Conservation (phyloP, 2,329 filamentous ascomycete species). For the Aspergillus costaricaensis region DNA sequence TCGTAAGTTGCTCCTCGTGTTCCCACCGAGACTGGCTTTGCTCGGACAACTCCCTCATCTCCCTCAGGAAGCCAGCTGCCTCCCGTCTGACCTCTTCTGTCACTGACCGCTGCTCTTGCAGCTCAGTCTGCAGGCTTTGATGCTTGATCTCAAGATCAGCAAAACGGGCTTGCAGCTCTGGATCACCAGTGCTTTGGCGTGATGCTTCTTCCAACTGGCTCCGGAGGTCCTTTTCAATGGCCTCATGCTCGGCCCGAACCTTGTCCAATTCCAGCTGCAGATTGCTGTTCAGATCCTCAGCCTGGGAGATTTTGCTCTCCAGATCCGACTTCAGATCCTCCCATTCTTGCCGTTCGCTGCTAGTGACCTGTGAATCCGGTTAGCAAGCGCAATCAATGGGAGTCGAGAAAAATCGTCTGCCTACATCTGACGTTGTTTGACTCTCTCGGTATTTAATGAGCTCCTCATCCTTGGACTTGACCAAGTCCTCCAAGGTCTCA, state of each 20-base stretch:
- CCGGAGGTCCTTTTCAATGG: slow-evolving; percentile 63
- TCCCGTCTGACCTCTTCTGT: slow-evolving; percentile 86
- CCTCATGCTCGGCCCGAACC: slow-evolving; percentile 67
- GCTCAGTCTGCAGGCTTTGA: slow-evolving; percentile 63
- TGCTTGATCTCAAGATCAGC: slow-evolving; percentile 62
- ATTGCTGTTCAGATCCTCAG: slow-evolving; percentile 74
- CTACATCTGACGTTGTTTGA: slow-evolving; percentile 51
- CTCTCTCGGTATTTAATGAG: slow-evolving; percentile 63
- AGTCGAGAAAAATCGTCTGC: background rate
- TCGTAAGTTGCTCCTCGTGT: slow-evolving; percentile 75
- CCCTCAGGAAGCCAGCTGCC: slow-evolving; percentile 77
- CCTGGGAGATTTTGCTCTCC: slow-evolving; percentile 72
- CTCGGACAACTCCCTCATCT: slow-evolving; percentile 85
- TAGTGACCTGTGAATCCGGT: slow-evolving; percentile 43
- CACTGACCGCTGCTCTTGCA: slow-evolving; percentile 74
- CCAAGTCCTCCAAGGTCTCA: slow-evolving; percentile 66
- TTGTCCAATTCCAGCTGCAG: slow-evolving; percentile 77
- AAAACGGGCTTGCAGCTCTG: slow-evolving; percentile 63
- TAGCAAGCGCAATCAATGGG: slow-evolving; percentile 2
- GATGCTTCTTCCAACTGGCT: slow-evolving; percentile 58
- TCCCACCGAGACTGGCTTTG: slow-evolving; percentile 78
- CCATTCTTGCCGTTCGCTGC: slow-evolving; percentile 70
- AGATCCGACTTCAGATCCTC: slow-evolving; percentile 64
- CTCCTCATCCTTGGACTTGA: slow-evolving; percentile 73
- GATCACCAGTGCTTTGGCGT: slow-evolving; percentile 41